Evolutionary conservation across 345 rosid species (phyloP).

Genomic region (Syzygium aromaticum): DNA sequence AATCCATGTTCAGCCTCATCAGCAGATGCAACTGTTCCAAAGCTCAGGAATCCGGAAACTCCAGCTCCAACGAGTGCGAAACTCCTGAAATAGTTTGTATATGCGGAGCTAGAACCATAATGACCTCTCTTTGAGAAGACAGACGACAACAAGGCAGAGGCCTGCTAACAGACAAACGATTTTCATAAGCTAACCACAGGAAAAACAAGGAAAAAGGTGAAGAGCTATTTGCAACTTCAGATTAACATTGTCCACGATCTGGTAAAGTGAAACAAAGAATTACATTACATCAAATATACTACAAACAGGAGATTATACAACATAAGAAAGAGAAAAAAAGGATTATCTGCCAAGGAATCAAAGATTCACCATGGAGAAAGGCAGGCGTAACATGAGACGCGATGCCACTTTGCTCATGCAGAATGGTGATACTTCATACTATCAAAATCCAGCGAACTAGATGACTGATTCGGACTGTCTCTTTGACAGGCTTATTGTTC

Average conservation of each 20-base stretch:
- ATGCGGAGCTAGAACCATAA: constrained; percentile 20
- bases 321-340: neutral
- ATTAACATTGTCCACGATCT: neutral
- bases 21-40: constrained; percentile 78
- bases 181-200: neutral
- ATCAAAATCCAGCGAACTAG: neutral
- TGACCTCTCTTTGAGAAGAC: constrained; percentile 22
- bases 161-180: constrained; percentile 10
- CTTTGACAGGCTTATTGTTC: neutral
- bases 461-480: neutral
- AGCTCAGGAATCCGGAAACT: constrained; percentile 71
- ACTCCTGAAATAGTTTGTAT: constrained; percentile 26
- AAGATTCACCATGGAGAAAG: neutral
- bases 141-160: constrained; percentile 12
- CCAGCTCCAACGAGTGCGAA: constrained; percentile 86
- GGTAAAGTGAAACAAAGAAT: neutral
- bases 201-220: neutral
- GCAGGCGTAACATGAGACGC: neutral
- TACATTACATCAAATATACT: neutral
- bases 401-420: neutral
- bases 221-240: neutral
- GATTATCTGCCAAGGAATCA: neutral
- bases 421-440: neutral
- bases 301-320: neutral
- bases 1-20: constrained; percentile 99